These are phyloP conservation scores for Paracorniculantispora psalliotae DNA, from an alignment of 2,329 filamentous ascomycete species.

Conservation along the genomic window DNA sequence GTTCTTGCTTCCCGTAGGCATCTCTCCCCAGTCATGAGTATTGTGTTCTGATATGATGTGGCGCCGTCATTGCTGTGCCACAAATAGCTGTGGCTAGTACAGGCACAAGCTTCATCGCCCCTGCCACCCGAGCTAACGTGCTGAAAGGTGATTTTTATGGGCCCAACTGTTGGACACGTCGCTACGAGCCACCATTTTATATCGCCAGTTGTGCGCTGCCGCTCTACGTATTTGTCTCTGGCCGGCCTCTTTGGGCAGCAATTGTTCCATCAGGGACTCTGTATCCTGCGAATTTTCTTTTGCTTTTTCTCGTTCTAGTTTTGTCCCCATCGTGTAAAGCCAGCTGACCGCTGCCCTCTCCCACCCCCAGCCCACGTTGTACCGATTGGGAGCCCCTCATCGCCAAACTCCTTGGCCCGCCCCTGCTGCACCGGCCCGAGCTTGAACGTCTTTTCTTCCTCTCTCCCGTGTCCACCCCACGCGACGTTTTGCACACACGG, in stretches of 20 bases:
- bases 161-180: conserved; percentile 6
- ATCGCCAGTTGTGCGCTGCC: conserved; percentile 1
- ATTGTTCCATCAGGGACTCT: not conserved
- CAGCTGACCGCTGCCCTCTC: not conserved
- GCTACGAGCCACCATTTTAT: conserved; percentile 4
- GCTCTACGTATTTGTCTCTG: not conserved
- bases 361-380: not conserved
- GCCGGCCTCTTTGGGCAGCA: not conserved
- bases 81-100: not conserved
- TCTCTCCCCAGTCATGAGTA: not conserved
- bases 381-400: conserved; percentile 8
- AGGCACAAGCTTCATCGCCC: not conserved
- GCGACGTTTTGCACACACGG: not conserved
- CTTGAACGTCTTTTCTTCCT: not conserved
- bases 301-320: too few relatives aligned
- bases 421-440: not conserved
- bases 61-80: not conserved
- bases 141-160: not conserved
- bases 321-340: not conserved
- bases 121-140: not conserved
- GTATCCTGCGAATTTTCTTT: not conserved
- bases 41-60: not conserved
- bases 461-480: not conserved
- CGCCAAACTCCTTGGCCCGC: not conserved
- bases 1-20: too few relatives aligned